A percentile compares a stretch with the other conserved stretches of the same genome.
Conservation (phyloP, 2,329 filamentous ascomycete species). For the Stagonosporopsis vannaccii region DNA sequence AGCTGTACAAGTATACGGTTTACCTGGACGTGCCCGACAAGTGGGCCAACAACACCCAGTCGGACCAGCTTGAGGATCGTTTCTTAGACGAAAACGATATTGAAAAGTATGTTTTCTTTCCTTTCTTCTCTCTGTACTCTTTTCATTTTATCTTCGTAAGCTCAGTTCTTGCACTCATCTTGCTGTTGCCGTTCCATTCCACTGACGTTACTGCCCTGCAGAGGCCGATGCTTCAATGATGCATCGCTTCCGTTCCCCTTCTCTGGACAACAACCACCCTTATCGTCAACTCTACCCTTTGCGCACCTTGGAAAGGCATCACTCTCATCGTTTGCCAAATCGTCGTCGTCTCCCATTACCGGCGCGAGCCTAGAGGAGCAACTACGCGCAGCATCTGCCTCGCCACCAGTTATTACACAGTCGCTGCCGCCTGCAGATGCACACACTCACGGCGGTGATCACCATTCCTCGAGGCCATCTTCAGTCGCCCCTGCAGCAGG, state of each 20-base stretch:
- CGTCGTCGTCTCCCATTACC: constrained; percentile 32
- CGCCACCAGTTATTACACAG: constrained; percentile 41
- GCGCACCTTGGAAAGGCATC: constrained; percentile 28
- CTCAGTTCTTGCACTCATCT: background rate
- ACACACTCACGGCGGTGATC: constrained; percentile 24
- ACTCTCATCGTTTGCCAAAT: constrained; percentile 24
- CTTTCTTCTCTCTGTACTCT: background rate
- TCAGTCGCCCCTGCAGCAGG: constrained; percentile 21
- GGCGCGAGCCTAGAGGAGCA: constrained; percentile 43
- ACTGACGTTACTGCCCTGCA: constrained; percentile 46
- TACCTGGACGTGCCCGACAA: constrained; percentile 45
- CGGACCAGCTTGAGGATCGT: constrained; percentile 59
- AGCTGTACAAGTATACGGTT: constrained; percentile 83
- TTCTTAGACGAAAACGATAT: constrained; percentile 67
- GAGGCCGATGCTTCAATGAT: constrained; percentile 65
- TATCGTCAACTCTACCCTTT: constrained; percentile 36
- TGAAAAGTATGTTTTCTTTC: constrained; percentile 57
- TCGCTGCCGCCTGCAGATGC: constrained; percentile 29
- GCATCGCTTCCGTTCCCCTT: constrained; percentile 56
- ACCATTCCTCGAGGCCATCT: constrained; percentile 16
- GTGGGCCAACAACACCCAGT: constrained; percentile 62
- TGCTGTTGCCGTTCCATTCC: constrained; percentile 36
- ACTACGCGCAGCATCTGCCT: constrained; percentile 44
- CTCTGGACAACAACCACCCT: constrained; percentile 34
- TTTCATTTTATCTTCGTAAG: background rate